A percentile compares a stretch with the other conserved stretches of the same genome.
These are phyloP conservation scores for Lotus japonicus DNA, from an alignment of 306 rosid species.

Conservation along the genomic window DNA sequence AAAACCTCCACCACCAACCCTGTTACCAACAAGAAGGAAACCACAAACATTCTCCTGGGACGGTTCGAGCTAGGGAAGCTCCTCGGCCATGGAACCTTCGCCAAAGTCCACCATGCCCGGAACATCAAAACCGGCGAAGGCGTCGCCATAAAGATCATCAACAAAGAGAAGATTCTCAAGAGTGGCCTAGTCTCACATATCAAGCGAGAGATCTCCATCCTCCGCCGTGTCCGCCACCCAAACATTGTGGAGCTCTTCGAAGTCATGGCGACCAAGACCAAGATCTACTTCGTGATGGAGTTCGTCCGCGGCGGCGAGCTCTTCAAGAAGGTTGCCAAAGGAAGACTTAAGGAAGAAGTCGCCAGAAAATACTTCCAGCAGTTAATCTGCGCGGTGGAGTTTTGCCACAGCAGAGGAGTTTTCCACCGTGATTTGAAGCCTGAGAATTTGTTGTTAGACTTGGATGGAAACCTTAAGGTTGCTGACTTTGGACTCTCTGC, in stretches of 20 bases:
- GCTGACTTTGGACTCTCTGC: conserved; percentile 58
- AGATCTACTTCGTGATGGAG: conserved; percentile 64
- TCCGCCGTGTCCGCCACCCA: conserved; percentile 62
- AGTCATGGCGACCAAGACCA: conserved; percentile 56
- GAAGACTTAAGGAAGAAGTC: conserved; percentile 36
- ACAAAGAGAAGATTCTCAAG: conserved; percentile 43
- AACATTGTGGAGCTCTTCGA: conserved; percentile 56
- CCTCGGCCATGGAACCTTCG: conserved; percentile 58
- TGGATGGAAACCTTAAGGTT: conserved; percentile 54
- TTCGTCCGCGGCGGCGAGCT: conserved; percentile 55
- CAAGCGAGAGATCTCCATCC: conserved; percentile 56
- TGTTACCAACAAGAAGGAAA: conserved; percentile 1
- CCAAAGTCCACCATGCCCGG: conserved; percentile 50
- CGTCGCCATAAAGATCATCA: conserved; percentile 52
- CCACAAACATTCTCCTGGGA: conserved; percentile 15
- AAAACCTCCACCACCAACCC: neutral
- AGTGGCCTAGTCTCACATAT: conserved; percentile 40
- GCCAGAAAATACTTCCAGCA: conserved; percentile 59
- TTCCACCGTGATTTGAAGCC: conserved; percentile 58
- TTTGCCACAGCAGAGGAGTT: conserved; percentile 54
- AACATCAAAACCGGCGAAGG: conserved; percentile 38
- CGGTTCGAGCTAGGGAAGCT: conserved; percentile 45
- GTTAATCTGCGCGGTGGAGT: conserved; percentile 42
- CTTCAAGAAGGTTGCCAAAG: conserved; percentile 48
- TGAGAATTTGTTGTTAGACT: conserved; percentile 47